Base-by-base conservation (phyloP, 805 yeast genomes). In the Saccharomycopsis sp. region DNA sequence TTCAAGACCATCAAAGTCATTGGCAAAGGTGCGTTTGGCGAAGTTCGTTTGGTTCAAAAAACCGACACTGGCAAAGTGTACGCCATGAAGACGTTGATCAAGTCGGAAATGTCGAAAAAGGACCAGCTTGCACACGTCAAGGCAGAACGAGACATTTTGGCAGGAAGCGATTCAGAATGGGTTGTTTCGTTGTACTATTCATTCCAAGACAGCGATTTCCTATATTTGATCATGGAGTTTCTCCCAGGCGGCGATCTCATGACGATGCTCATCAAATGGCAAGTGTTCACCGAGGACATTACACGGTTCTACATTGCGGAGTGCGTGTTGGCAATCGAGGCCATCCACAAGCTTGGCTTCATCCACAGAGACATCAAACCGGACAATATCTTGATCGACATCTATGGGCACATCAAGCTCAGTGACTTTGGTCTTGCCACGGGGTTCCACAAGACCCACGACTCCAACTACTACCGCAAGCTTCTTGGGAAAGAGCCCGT, bases 21-120 rank as follows among this genome's bases (percentile, higher is more conserved):
- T 50, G 98, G 98, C 37, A 92, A 92, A 59, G 98, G 98, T 49
- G 96, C 98, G 0, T 92, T 92, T 64, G 98, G 98, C 48, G 96
- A 87, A 56, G 98, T 92, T 26, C 73, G 96, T 48, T 67, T 92
- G 40, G 97, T 92, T 10, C 96, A 92, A 56, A 89, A 88, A 66
- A 70, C 67, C 39, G 98, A 92, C 60, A 81, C 92, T 1, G 95
- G 95, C 53, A 80, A 83, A 61, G 88, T 83, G 26, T 87, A 78
- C 64, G 95, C 95, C 36, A 92, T 85, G 98, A 87, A 87, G 62
- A 88, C 96, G 3, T 71, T 81, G 54, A 70, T 80, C 56, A 92
- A 85, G 61, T 72, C 82, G 38, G 98, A 92, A 61, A 87, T 92
- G 94, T 87, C 82, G 62, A 83, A 85, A 54, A 87, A 85, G 55